Evolutionary conservation across 441 rosid species (phyloP), one percentile per base, ranked within the genome.

Genomic region (Erodium texanum): DNA sequence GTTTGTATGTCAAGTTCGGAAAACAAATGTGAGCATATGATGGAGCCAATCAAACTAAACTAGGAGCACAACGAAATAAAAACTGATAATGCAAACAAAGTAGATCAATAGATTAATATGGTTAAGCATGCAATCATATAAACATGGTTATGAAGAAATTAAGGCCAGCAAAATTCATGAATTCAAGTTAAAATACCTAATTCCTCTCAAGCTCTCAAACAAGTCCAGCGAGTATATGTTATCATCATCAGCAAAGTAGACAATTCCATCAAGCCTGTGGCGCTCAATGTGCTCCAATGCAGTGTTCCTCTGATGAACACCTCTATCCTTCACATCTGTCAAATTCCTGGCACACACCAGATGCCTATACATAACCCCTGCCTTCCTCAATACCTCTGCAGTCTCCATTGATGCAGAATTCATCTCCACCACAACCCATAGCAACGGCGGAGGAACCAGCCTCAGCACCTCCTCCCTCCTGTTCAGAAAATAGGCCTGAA

Each of bases 361-460:
- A 73, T 93, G 97, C 74, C 99, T 83, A 75, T 91, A 89, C 94
- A 94, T 84, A 14, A 89, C 93, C 43, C 94, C 93, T 0, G 88
- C 85, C 76, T 85, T 88, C 74, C 99, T 86, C 85, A 94, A 70
- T 67, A 91, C 75, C 74, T 88, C 98, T 0, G 94, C 91, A 0
- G 99, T 94, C 85, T 92, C 99, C 72, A 78, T 69, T 54, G 97
- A 85, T 27, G 89, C 96, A 4, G 68, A 69, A 36, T 85, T 80
- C 52, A 70, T 81, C 75, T 94, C 99, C 72, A 89, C 98, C 77
- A 91, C 97, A 34, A 94, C 84, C 99, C 99, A 94, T 70, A 94
- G 73, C 58, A 94, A n/a, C 18, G 99, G 99, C 36, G 92, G 86
- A 68, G 78, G 80, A 71, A 89, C 93, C n/a, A 88, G 82, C 79